Evolutionary conservation across 768 basidiomycete species (phyloP).

Genomic region (Trametes cubensis): DNA sequence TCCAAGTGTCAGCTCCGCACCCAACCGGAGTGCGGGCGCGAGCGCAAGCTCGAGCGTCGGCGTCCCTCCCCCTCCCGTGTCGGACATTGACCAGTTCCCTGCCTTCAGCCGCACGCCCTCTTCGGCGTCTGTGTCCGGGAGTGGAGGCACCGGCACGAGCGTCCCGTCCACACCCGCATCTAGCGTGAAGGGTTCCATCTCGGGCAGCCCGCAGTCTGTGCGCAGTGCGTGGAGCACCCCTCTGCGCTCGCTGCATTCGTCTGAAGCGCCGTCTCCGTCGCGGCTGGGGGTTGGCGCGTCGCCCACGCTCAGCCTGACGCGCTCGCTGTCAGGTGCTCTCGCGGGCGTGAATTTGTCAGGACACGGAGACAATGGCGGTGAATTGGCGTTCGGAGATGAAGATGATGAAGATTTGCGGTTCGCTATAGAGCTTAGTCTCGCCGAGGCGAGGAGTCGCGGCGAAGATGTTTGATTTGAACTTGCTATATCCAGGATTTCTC

Average conservation of each 20-base stretch:
- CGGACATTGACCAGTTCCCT: slow-evolving; percentile 38
- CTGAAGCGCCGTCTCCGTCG: slow-evolving; percentile 28
- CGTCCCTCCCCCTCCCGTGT: slow-evolving; percentile 16
- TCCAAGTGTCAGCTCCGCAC: slow-evolving; percentile 33
- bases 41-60: slow-evolving; percentile 17
- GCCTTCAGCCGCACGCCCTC: slow-evolving; percentile 37
- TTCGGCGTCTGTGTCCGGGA: slow-evolving; percentile 30
- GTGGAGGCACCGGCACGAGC: slow-evolving; percentile 16
- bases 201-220: slow-evolving; percentile 29
- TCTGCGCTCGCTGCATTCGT: slow-evolving; percentile 28
- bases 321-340: not conserved
- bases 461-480: slow-evolving; percentile 27
- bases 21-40: slow-evolving; percentile 11
- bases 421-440: slow-evolving; percentile 72
- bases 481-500: not conserved
- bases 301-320: slow-evolving; percentile 18
- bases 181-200: slow-evolving; percentile 21
- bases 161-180: slow-evolving; percentile 21
- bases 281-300: not conserved
- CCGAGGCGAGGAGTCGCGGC: slow-evolving; percentile 52
- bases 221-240: slow-evolving; percentile 39
- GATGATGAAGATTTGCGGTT: slow-evolving; percentile 67
- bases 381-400: slow-evolving; percentile 33
- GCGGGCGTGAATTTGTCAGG: not conserved
- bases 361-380: not conserved